These are phyloP conservation scores for Ogataea paraovalis DNA, from an alignment of 805 yeast genomes.

Conservation along the genomic window DNA sequence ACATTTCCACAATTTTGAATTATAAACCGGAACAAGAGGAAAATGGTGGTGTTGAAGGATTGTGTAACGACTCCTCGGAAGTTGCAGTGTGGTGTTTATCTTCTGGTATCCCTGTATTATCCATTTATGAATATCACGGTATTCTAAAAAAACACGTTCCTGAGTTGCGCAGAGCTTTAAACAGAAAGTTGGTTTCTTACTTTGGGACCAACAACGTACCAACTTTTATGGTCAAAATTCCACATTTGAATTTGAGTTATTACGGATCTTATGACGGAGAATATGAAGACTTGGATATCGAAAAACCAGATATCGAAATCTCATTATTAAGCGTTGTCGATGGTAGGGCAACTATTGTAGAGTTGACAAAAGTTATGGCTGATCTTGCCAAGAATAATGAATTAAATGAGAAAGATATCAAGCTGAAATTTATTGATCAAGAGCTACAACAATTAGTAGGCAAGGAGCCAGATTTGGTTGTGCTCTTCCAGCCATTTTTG, in stretches of 20 bases:
- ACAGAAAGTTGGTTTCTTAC: conserved; percentile 59
- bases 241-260: conserved; percentile 55
- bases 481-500: conserved; percentile 79
- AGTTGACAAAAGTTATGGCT: conserved; percentile 80
- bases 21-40: conserved; percentile 74
- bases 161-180: conserved; percentile 53
- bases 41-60: conserved; percentile 84
- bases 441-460: conserved; percentile 75
- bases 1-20: conserved; percentile 71
- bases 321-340: conserved; percentile 69
- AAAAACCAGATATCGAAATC: conserved; percentile 42
- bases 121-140: conserved; percentile 80
- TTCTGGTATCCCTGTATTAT: conserved; percentile 70
- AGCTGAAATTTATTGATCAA: conserved; percentile 69
- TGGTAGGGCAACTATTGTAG: conserved; percentile 88
- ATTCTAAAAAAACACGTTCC: conserved; percentile 50
- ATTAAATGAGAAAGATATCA: conserved; percentile 61
- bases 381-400: conserved; percentile 63
- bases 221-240: conserved; percentile 55
- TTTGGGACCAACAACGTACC: conserved; percentile 73
- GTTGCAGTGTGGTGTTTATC: conserved; percentile 84
- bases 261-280: conserved; percentile 37
- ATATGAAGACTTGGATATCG: conserved; percentile 25
- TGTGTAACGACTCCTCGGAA: conserved; percentile 74
- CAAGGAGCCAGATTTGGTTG: conserved; percentile 85